Evolutionary conservation across 768 basidiomycete genomes (phyloP), one percentile per base, ranked within the genome.

Genomic region (Trametes sanguinea): DNA sequence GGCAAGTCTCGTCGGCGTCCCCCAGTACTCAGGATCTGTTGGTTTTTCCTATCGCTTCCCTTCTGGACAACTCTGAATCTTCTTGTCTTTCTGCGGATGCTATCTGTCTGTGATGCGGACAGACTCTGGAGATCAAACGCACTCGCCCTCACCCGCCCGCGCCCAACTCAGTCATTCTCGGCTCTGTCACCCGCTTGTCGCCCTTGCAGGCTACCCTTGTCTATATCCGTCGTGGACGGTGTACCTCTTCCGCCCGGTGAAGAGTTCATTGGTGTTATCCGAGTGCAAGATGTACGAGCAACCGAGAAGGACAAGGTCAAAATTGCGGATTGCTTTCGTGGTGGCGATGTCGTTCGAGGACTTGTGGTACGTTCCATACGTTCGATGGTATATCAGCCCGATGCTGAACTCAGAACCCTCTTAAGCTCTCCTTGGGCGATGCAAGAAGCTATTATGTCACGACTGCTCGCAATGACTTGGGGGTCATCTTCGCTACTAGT

Each of bases 391-490:
- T 17, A 27, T 32, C 39, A 14, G 11, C 16, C 33, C 11, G 29
- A 22, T 47, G 37, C 50, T 17, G 30, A 14, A 8, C 50, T 2
- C 1, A 22, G 22, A 22, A 22, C 22, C 2, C 11, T 29, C 51
- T 27, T 6, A 61, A 95, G 94, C 92, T 95, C 51, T 95, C 94
- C 16, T 80, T 97, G 29, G 95, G 94, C 9, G 94, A 96, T 74
- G 87, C 94, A 29, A 85, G 92, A 46, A 93, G 89, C 68, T 96
- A 96, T 76, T 95, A 93, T 77, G 82, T 96, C 32, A 92, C 94
- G 0, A 96, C 94, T 3, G 94, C 91, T 6, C 79, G 91, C 44
- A 95, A 95, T 71, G 89, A 95, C 66, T 83, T 96, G 3, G 94
- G 95, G 0, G 94, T 96, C 8, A 89, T 95, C 54, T 95, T 92